phyloP scores from a whole-genome alignment of 208 protist species.

The Leishmania mexicana region DNA sequence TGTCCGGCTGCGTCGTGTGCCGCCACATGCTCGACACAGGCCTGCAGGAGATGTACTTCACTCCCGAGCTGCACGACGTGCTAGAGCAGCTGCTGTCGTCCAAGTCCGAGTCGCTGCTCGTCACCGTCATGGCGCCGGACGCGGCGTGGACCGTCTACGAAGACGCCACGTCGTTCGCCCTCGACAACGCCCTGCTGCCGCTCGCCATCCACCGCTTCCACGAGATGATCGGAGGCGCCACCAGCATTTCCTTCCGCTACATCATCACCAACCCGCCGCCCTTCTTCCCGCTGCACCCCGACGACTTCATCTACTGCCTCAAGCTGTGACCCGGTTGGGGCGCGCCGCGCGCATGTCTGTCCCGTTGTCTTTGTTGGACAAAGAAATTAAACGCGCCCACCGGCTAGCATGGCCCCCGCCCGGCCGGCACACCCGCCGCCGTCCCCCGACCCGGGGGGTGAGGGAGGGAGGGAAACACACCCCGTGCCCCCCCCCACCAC shows the following conservation, averaged over 20 bases:
- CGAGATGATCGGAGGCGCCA: constrained; percentile 17
- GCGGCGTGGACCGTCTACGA: constrained; percentile 27
- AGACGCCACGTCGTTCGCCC: constrained; percentile 28
- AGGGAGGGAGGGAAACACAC: too few relatives aligned
- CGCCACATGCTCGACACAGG: constrained; percentile 48
- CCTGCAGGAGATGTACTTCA: constrained; percentile 43
- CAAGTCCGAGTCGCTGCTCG: constrained; percentile 28
- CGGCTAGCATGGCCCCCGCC: too few relatives aligned
- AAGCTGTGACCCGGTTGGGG: constrained; percentile 14
- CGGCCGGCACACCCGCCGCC: too few relatives aligned
- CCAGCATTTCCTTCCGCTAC: constrained; percentile 34
- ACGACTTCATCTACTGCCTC: constrained; percentile 46
- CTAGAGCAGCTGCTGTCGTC: constrained; percentile 39
- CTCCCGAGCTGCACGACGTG: constrained; percentile 31
- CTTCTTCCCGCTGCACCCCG: constrained; percentile 26
- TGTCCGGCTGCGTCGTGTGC: constrained; percentile 42
- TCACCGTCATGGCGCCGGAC: constrained; percentile 30
- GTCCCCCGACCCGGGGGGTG: too few relatives aligned
- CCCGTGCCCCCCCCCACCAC: too few relatives aligned
- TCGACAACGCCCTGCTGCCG: constrained; percentile 37
- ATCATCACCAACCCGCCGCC: constrained; percentile 48
- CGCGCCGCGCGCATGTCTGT: neutral
- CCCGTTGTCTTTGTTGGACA: too few relatives aligned
- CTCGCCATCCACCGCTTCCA: constrained; percentile 40
- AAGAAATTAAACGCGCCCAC: too few relatives aligned